Evolutionary conservation across 768 basidiomycete genomes (phyloP).

Genomic region (Royoungia palumana): DNA sequence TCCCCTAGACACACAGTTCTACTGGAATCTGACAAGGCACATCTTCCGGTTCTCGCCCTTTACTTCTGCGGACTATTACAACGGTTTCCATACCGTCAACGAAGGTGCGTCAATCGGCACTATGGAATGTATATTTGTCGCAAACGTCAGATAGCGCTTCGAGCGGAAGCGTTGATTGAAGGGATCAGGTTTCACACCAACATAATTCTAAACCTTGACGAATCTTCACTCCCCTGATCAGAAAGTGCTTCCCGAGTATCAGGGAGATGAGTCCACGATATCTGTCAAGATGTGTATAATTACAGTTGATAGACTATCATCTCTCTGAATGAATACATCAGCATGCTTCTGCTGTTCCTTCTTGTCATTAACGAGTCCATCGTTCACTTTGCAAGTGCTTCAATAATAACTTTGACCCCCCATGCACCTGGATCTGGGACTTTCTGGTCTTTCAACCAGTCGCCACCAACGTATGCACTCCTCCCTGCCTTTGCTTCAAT

Average conservation of each 20-base stretch:
- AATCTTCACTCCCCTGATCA: conserved; percentile 32
- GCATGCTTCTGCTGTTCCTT: background rate
- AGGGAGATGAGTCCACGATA: no score
- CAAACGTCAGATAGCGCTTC: conserved; percentile 36
- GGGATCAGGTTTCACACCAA: conserved; percentile 64
- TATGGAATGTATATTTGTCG: background rate
- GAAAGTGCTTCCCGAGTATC: background rate
- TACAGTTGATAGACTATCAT: background rate
- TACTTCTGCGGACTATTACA: conserved; percentile 11
- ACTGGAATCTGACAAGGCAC: conserved; percentile 22
- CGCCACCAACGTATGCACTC: conserved; percentile 81
- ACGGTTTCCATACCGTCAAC: conserved; percentile 18
- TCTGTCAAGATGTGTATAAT: background rate
- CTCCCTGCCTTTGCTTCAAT: conserved; percentile 84
- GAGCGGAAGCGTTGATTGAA: conserved; percentile 52
- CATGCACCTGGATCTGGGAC: conserved; percentile 89
- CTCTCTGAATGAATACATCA: background rate
- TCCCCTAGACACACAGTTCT: conserved; percentile 13
- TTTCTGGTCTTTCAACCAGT: conserved; percentile 55
- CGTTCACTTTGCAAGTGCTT: conserved; percentile 39
- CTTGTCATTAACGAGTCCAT: no score
- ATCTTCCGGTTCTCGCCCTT: conserved; percentile 61
- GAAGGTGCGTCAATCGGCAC: conserved; percentile 7
- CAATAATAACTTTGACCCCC: conserved; percentile 76
- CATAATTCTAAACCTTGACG: conserved; percentile 65